Conservation (phyloP, 1,284 basidiomycete species). For the Termitomyces sp. region DNA sequence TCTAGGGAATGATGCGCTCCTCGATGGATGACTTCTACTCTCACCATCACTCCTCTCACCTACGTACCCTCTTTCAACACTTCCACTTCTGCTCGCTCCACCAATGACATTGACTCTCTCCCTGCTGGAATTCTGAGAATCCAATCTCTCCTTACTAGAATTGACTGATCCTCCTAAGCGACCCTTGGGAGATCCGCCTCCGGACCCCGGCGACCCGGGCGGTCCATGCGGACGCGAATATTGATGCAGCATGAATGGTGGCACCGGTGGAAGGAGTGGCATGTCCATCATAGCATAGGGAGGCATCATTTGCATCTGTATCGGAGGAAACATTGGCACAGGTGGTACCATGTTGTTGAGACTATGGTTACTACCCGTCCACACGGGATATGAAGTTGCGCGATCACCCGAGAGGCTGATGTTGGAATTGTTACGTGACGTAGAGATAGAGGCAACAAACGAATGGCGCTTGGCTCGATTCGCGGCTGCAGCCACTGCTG, state of each 20-base stretch:
- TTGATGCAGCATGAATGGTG: conserved; percentile 70
- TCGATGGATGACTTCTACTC: conserved; percentile 6
- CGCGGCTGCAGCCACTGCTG: conserved; percentile 30
- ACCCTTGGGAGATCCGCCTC: conserved; percentile 13
- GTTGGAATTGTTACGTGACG: conserved; percentile 24
- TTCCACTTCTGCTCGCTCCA: conserved; percentile 6
- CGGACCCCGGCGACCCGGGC: conserved; percentile 23
- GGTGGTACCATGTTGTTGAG: conserved; percentile 27
- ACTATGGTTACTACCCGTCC: conserved; percentile 33
- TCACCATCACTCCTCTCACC: background rate
- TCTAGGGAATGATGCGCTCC: conserved; percentile 17
- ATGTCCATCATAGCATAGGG: conserved; percentile 41
- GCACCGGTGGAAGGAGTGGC: conserved; percentile 67
- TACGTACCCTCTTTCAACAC: conserved; percentile 4
- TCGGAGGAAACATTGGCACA: conserved; percentile 13
- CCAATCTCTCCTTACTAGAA: conserved; percentile 26
- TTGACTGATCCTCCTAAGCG: conserved; percentile 19
- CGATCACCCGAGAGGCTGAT: conserved; percentile 29
- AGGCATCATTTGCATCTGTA: conserved; percentile 26
- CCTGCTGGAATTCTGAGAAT: conserved; percentile 26
- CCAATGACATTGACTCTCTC: conserved; percentile 25
- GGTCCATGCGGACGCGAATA: conserved; percentile 31
- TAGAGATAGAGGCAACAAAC: conserved; percentile 30
- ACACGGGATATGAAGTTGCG: conserved; percentile 33
- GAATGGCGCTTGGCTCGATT: conserved; percentile 38